Evolutionary conservation across 2,329 filamentous ascomycete species (phyloP).

Genomic region (Calonectria pseudoturangicola): DNA sequence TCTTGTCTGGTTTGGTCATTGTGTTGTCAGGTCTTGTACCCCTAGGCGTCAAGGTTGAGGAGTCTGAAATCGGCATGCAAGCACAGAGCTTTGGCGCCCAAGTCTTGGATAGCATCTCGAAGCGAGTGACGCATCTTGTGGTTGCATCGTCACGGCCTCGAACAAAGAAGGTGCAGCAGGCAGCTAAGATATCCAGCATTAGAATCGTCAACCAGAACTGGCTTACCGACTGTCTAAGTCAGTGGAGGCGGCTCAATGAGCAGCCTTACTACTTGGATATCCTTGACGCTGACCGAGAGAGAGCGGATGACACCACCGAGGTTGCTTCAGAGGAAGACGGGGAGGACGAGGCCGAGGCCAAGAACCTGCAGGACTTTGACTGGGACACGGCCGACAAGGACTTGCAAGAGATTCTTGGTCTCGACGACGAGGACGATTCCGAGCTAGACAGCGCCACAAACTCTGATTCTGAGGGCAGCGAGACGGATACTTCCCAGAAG

Average conservation of each 20-base stretch:
- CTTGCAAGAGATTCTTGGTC: constrained; percentile 82
- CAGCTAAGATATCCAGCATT: constrained; percentile 85
- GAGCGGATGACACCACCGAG: constrained; percentile 59
- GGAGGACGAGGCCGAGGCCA: constrained; percentile 56
- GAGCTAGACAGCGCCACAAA: constrained; percentile 49
- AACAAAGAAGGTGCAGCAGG: constrained; percentile 93
- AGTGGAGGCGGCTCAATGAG: constrained; percentile 89
- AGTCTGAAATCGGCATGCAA: constrained; percentile 91
- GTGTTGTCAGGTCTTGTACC: constrained; percentile 95
- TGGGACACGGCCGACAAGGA: constrained; percentile 82
- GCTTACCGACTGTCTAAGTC: constrained; percentile 88
- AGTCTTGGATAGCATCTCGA: constrained; percentile 73
- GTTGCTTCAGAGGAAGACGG: constrained; percentile 56
- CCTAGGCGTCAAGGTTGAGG: constrained; percentile 84
- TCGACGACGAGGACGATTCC: constrained; percentile 70
- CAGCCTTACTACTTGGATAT: constrained; percentile 85
- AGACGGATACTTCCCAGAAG: constrained; percentile 51
- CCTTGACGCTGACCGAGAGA: constrained; percentile 78
- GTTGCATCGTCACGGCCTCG: constrained; percentile 82
- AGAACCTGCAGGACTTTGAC: constrained; percentile 75
- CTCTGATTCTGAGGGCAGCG: constrained; percentile 56
- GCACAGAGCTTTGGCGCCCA: constrained; percentile 89
- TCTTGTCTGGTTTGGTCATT: constrained; percentile 84
- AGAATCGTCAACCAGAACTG: constrained; percentile 95
- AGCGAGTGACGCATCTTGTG: constrained; percentile 83